Evolutionary conservation across 202 grass and related monocot species (phyloP), one percentile per base, ranked within the genome.

Genomic region (Tripidium arundinaceum): DNA sequence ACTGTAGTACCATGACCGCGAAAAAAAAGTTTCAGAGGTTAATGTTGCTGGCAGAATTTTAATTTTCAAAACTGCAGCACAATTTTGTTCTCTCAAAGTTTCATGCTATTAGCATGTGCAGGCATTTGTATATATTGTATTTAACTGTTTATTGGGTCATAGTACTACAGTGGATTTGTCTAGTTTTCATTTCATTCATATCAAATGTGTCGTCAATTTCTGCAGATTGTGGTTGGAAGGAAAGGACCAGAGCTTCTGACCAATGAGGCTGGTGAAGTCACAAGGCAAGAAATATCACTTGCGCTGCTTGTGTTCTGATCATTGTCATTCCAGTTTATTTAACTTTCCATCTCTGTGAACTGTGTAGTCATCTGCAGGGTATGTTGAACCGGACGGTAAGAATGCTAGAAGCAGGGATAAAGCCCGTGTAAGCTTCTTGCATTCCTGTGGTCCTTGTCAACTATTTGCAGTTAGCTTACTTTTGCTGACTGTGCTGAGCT

Each of bases 391-490:
- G 94, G 47, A 94, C 86, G 19, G 60, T 92, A 82, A 92, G 90
- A 87, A 86, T 98, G 84, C 73, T 98, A 16, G 90, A 98, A 80
- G 85, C 91, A 47, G 92, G 94, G 86, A 89, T 98, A 50, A 94
- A 98, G 68, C 94, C 90, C 81, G 89, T 98, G 94, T 98, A 94
- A 89, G 80, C 72, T 59, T 65, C 29, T 73, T 83, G 33, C 66
- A 52, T 64, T 65, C 62, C 13, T 72, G 43, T 83, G 57, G 54
- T 55, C 70, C 38, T 25, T 80, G 16, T 46, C 86, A 31, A 27
- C 81, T 84, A 15, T 50, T 84, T 15, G 27, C 16, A 82, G 11
- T 34, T 85, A 25, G 11, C 26, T 77, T 72, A 39, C 18, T 87
- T 3, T 58, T 76, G 18, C 60, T 41, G 22, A 84, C 2, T 72